Evolutionary conservation across 2,329 filamentous ascomycete genomes (phyloP).

Genomic region (Curvularia sp.): DNA sequence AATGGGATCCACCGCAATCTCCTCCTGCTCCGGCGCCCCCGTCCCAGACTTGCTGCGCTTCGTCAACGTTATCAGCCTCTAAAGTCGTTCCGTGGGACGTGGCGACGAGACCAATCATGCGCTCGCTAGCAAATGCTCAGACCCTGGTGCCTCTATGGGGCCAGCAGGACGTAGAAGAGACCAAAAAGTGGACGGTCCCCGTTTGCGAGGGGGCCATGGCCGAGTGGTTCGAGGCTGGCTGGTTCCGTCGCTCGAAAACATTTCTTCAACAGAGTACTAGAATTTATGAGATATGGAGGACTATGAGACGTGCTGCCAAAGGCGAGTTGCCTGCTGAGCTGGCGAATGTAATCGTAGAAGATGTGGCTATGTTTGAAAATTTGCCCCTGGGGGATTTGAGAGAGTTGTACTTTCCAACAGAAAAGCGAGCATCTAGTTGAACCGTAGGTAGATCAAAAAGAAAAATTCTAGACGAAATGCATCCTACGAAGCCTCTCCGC

Average conservation of each 20-base stretch:
- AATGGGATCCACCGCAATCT: slow-evolving; percentile 19
- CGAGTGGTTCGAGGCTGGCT: slow-evolving; percentile 8
- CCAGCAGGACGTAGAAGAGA: slow-evolving; percentile 12
- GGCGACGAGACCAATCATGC: slow-evolving; percentile 9
- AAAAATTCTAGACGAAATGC: not conserved
- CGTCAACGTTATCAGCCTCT: not conserved
- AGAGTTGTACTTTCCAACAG: slow-evolving; percentile 7
- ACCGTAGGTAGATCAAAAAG: not conserved
- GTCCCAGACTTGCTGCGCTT: not conserved
- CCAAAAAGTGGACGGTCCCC: slow-evolving; percentile 1
- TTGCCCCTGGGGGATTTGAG: slow-evolving; percentile 14
- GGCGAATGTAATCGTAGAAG: slow-evolving; percentile 16
- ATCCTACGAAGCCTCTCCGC: slow-evolving; percentile 2
- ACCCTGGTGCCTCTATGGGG: slow-evolving; percentile 11
- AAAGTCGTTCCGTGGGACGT: slow-evolving; percentile 9
- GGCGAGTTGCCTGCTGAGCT: slow-evolving; percentile 24
- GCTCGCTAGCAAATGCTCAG: slow-evolving; percentile 6
- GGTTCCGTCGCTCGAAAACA: slow-evolving; percentile 16
- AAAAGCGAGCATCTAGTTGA: not conserved
- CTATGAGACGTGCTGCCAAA: slow-evolving; percentile 13
- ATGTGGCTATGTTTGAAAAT: slow-evolving; percentile 17
- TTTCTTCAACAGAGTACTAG: slow-evolving; percentile 21
- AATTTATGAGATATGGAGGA: slow-evolving; percentile 24
- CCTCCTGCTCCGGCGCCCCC: not conserved
- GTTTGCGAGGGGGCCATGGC: not conserved